A percentile compares a stretch with the other conserved stretches of the same genome.
phyloP scores from a whole-genome alignment of 2,329 filamentous ascomycete genomes.

The Ceratocystis albifundus region DNA sequence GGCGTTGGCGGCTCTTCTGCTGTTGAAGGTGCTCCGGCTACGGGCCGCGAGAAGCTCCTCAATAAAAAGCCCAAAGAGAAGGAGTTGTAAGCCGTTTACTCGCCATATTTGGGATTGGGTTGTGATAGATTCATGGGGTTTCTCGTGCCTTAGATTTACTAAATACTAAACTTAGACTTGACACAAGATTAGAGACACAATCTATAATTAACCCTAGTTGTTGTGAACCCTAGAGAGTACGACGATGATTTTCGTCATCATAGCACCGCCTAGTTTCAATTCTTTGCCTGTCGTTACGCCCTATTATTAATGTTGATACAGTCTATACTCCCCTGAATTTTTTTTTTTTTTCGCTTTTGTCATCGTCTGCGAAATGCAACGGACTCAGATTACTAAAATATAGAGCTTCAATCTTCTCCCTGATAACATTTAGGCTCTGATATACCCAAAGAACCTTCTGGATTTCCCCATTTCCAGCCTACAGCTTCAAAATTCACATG shows the following conservation, averaged over 20 bases:
- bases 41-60: slow-evolving; percentile 38
- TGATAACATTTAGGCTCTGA: no score
- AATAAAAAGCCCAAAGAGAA: slow-evolving; percentile 37
- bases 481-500: slow-evolving; percentile 4
- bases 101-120: background rate
- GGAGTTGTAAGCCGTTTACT: slow-evolving; percentile 30
- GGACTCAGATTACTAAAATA: no score
- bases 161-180: background rate
- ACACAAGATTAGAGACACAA: background rate
- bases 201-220: background rate
- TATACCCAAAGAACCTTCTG: slow-evolving; percentile 12
- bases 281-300: no score
- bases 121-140: background rate
- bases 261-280: no score
- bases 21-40: slow-evolving; percentile 44
- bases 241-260: background rate
- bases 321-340: no score
- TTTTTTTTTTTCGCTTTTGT: background rate
- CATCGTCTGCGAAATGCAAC: background rate
- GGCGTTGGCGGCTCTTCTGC: slow-evolving; percentile 52
- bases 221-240: background rate
- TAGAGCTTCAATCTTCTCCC: no score
- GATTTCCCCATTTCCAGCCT: background rate
- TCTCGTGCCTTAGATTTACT: background rate
- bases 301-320: no score